Conservation (phyloP, 78 protist genomes). For the Cavenderia fasciculata region DNA sequence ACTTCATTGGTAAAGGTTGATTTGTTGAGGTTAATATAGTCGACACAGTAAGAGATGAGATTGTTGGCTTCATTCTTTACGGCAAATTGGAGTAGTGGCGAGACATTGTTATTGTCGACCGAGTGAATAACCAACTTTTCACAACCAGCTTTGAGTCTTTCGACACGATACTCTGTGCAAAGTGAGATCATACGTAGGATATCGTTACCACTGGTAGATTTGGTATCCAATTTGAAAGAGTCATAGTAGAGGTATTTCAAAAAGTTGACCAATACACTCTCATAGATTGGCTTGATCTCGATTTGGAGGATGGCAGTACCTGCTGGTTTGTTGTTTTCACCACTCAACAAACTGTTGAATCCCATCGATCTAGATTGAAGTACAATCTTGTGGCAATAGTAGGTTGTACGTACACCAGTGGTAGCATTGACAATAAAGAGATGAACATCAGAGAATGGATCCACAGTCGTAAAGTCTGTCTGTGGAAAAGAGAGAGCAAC, state of each 20-base stretch:
- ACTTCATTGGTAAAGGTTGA: background rate
- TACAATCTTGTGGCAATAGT: no score
- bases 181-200: background rate
- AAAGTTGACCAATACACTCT: background rate
- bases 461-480: no score
- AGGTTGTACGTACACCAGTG: no score
- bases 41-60: background rate
- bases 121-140: background rate
- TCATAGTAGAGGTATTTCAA: background rate
- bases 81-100: background rate
- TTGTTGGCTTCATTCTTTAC: no score
- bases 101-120: background rate
- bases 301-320: background rate
- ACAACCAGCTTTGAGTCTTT: background rate
- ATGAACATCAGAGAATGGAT: no score
- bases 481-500: no score
- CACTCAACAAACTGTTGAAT: background rate
- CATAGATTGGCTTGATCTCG: background rate
- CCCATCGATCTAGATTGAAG: no score
- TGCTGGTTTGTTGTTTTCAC: background rate
- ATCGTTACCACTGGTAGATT: conserved; percentile 1
- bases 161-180: background rate
- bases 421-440: no score
- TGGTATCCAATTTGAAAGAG: conserved; percentile 1
- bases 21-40: background rate